Evolutionary conservation across 2,329 filamentous ascomycete species (phyloP).

Genomic region (Colletotrichum incanum): DNA sequence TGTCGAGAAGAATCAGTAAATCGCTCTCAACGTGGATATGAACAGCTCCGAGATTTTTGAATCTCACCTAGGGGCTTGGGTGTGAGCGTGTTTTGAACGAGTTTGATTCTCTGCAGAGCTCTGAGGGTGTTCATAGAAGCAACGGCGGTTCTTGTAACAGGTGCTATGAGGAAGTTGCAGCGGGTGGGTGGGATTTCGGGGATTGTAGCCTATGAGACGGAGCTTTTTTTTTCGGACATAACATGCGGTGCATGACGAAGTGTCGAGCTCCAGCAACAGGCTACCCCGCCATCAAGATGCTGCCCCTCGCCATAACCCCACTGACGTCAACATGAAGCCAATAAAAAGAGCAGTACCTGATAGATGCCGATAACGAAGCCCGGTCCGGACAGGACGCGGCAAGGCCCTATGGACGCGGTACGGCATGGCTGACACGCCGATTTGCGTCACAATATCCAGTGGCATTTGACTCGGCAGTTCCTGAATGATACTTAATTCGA

Average conservation of each 20-base stretch:
- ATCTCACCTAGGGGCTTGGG: constrained; percentile 23
- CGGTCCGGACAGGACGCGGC: constrained; percentile 4
- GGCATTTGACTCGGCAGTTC: no score
- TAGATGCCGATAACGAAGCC: not conserved
- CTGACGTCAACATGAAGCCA: constrained; percentile 41
- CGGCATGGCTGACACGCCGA: not conserved
- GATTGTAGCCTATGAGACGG: constrained; percentile 24
- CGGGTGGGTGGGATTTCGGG: constrained; percentile 13
- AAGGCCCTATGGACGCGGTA: not conserved
- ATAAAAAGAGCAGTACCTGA: not conserved
- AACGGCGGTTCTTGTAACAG: not conserved
- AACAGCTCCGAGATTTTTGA: not conserved
- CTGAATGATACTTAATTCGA: not conserved
- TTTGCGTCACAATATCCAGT: not conserved
- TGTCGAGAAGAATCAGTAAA: not conserved
- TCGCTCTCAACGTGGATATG: no score
- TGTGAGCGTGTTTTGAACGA: constrained; percentile 34
- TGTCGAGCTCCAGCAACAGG: constrained; percentile 11
- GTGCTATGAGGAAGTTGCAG: constrained; percentile 16
- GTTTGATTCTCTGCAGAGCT: constrained; percentile 40
- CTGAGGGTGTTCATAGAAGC: constrained; percentile 39
- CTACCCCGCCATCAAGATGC: constrained; percentile 29
- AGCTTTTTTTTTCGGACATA: constrained; percentile 35
- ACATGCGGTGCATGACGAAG: constrained; percentile 23
- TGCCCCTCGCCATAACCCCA: constrained; percentile 16